Evolutionary conservation across 305 asterid species (phyloP).

Genomic region (Petunia hybrid): DNA sequence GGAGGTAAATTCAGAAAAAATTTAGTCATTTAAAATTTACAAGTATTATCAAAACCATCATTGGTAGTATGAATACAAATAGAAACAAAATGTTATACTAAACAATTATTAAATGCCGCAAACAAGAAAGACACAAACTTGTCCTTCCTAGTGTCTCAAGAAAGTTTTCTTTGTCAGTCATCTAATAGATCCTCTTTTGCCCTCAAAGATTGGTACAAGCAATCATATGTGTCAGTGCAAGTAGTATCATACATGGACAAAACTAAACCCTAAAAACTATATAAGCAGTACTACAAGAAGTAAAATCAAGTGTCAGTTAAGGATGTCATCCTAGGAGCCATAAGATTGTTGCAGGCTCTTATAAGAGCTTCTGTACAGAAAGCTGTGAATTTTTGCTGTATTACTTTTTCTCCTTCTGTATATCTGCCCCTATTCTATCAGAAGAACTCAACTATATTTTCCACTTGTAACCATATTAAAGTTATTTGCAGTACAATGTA

Average conservation of each 20-base stretch:
- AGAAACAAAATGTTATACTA: not conserved
- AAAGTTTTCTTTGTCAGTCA: slow-evolving; percentile 8
- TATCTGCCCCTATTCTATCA: slow-evolving; percentile 14
- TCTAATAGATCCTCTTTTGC: not conserved
- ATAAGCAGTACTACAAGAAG: not conserved
- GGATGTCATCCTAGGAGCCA: not conserved
- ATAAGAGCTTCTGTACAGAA: not conserved
- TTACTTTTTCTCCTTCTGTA: slow-evolving; percentile 1
- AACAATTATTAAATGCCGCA: slow-evolving; percentile 8
- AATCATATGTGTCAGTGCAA: slow-evolving; percentile 1
- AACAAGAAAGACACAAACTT: slow-evolving; percentile 16
- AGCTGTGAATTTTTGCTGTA: not conserved
- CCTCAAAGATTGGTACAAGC: not conserved
- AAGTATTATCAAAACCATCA: not conserved
- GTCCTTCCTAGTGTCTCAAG: not conserved
- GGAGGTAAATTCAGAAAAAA: slow-evolving; percentile 1
- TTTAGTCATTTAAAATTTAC: not conserved
- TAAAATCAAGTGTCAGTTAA: not conserved
- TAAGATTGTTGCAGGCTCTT: not conserved
- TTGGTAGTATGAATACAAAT: slow-evolving; percentile 10
- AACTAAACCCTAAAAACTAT: not conserved
- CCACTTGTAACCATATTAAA: slow-evolving; percentile 22
- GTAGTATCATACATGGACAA: slow-evolving; percentile 4
- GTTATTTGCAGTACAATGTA: slow-evolving; percentile 4
- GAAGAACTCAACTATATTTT: slow-evolving; percentile 19